phyloP scores from a whole-genome alignment of 2,329 filamentous ascomycete species.

The Trichoderma sp. region DNA sequence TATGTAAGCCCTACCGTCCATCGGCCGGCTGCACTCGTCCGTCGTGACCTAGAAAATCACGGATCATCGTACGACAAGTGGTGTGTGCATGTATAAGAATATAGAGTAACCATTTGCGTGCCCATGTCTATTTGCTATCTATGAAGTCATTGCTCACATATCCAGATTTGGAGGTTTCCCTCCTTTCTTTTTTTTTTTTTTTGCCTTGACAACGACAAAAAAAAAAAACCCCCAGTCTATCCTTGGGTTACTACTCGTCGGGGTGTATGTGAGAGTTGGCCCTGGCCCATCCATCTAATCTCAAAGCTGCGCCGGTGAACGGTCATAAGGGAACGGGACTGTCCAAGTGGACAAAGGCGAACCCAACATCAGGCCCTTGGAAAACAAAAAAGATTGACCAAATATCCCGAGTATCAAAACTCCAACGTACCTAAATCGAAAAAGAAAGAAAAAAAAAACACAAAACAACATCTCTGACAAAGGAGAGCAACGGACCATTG shows the following conservation, averaged over 20 bases:
- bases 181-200: too few species aligned
- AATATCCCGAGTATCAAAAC: neutral
- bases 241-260: neutral
- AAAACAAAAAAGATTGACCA: neutral
- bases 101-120: neutral
- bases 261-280: too few species aligned
- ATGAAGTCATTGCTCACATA: slow-evolving; percentile 3
- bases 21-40: neutral
- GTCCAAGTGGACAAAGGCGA: neutral
- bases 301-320: neutral
- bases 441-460: neutral
- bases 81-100: neutral
- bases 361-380: neutral
- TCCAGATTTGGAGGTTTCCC: neutral
- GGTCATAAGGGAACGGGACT: neutral
- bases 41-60: neutral
- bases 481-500: neutral
- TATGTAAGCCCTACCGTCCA: neutral
- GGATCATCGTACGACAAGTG: neutral
- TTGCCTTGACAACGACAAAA: slow-evolving; percentile 13
- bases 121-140: slow-evolving; percentile 1
- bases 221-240: too few species aligned
- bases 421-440: neutral
- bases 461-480: neutral
- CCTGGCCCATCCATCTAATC: neutral